Conservation (phyloP, 139 green algal species). For the Picochlorum costavermella region DNA sequence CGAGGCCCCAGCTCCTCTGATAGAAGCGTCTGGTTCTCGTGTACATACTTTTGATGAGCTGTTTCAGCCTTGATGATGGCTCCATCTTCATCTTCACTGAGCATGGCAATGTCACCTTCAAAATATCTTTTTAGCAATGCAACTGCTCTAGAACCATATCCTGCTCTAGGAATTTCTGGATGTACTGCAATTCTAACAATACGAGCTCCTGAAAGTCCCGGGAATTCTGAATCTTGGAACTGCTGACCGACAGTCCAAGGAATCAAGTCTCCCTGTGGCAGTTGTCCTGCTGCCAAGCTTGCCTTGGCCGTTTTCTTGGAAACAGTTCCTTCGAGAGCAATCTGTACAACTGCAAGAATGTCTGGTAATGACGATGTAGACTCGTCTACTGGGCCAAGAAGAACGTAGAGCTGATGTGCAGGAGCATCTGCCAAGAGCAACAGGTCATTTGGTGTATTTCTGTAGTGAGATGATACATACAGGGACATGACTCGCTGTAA, state of each 20-base stretch:
- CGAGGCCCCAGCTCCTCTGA: slow-evolving; percentile 70
- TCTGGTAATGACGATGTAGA: slow-evolving; percentile 59
- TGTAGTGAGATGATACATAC: slow-evolving; percentile 92
- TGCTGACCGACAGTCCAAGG: slow-evolving; percentile 96
- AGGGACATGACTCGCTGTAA: slow-evolving; percentile 86
- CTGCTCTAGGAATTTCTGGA: slow-evolving; percentile 73
- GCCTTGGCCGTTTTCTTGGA: slow-evolving; percentile 50
- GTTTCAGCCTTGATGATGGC: background rate
- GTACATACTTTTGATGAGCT: background rate
- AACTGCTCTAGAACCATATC: slow-evolving; percentile 55
- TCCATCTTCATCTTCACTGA: slow-evolving; percentile 17
- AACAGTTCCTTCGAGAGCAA: slow-evolving; percentile 88
- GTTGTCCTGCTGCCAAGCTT: slow-evolving; percentile 67
- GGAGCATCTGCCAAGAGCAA: slow-evolving; percentile 83
- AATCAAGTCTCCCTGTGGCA: slow-evolving; percentile 89
- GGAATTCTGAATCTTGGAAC: slow-evolving; percentile 92
- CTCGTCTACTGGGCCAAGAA: slow-evolving; percentile 85
- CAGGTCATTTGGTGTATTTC: slow-evolving; percentile 97
- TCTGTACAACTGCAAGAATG: slow-evolving; percentile 83
- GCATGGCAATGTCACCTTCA: slow-evolving; percentile 48
- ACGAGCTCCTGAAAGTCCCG: slow-evolving; percentile 74
- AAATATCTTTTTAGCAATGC: slow-evolving; percentile 60
- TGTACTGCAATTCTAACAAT: slow-evolving; percentile 95
- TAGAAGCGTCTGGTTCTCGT: slow-evolving; percentile 35
- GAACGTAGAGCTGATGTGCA: slow-evolving; percentile 93